phyloP scores from a whole-genome alignment of 2,329 filamentous ascomycete species.

The Botrytis hyacinthi region DNA sequence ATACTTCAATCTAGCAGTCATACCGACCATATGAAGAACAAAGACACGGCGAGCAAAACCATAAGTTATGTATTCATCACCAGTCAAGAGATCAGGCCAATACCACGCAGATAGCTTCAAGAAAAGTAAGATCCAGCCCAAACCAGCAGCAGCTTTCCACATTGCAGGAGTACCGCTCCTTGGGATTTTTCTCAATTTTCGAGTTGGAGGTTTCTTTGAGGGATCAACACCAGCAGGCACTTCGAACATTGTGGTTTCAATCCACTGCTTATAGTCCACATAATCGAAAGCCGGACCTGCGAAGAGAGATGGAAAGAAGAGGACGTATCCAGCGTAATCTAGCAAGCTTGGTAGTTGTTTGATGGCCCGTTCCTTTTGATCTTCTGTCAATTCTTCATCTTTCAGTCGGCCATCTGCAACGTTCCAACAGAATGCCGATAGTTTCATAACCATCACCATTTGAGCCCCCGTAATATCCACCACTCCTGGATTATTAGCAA shows the following conservation, averaged over 20 bases:
- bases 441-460: slow-evolving; percentile 98
- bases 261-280: slow-evolving; percentile 86
- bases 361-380: slow-evolving; percentile 80
- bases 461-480: slow-evolving; percentile 93
- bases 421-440: slow-evolving; percentile 97
- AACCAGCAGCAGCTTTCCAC: slow-evolving; percentile 69
- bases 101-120: slow-evolving; percentile 70
- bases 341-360: slow-evolving; percentile 70
- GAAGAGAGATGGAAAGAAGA: slow-evolving; percentile 92
- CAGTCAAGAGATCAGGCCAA: slow-evolving; percentile 59
- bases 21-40: slow-evolving; percentile 77
- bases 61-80: slow-evolving; percentile 64
- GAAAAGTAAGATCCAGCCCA: slow-evolving; percentile 78
- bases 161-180: slow-evolving; percentile 83
- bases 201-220: slow-evolving; percentile 77
- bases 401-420: slow-evolving; percentile 86
- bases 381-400: slow-evolving; percentile 75
- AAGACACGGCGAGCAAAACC: slow-evolving; percentile 71
- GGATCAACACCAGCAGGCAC: slow-evolving; percentile 79
- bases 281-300: slow-evolving; percentile 93
- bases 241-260: slow-evolving; percentile 93
- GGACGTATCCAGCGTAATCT: slow-evolving; percentile 84
- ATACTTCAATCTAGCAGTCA: slow-evolving; percentile 85
- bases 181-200: slow-evolving; percentile 89
- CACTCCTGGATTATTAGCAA: slow-evolving; percentile 59